Evolutionary conservation across 2,329 filamentous ascomycete genomes (phyloP).

Genomic region (Fusarium oxysporum): DNA sequence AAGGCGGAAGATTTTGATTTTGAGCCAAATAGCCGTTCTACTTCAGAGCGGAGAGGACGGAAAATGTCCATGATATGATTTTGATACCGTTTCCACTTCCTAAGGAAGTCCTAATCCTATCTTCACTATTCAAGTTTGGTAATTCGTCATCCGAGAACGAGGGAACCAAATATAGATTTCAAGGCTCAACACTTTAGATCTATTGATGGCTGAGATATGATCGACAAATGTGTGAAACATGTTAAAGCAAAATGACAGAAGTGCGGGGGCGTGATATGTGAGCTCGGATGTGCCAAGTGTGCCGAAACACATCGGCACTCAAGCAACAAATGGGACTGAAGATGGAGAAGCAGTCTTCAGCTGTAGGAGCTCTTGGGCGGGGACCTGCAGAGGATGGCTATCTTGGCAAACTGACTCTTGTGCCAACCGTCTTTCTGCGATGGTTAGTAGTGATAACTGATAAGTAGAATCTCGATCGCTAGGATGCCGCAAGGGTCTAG

Average conservation of each 20-base stretch:
- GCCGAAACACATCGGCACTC: constrained; percentile 15
- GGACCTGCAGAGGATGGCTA: neutral
- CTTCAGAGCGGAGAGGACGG: neutral
- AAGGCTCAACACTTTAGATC: neutral
- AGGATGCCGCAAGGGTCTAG: neutral
- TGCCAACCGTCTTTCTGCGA: neutral
- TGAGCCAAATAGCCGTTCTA: neutral
- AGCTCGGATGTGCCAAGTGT: neutral
- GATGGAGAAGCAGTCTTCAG: neutral
- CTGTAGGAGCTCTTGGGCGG: neutral
- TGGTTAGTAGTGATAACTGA: neutral
- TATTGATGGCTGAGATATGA: neutral
- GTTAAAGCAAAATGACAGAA: neutral
- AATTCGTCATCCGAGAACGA: neutral
- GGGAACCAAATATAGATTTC: neutral
- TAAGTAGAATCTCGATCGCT: neutral
- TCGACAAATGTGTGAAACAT: neutral
- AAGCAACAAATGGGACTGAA: neutral
- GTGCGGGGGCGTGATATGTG: neutral
- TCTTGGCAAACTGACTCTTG: neutral
- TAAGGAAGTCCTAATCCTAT: neutral
- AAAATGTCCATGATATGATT: neutral
- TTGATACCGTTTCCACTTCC: neutral
- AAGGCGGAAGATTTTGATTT: neutral
- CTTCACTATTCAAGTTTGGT: neutral